Base-by-base conservation (phyloP, 768 basidiomycete genomes). In the Tricholoma matsutake region DNA sequence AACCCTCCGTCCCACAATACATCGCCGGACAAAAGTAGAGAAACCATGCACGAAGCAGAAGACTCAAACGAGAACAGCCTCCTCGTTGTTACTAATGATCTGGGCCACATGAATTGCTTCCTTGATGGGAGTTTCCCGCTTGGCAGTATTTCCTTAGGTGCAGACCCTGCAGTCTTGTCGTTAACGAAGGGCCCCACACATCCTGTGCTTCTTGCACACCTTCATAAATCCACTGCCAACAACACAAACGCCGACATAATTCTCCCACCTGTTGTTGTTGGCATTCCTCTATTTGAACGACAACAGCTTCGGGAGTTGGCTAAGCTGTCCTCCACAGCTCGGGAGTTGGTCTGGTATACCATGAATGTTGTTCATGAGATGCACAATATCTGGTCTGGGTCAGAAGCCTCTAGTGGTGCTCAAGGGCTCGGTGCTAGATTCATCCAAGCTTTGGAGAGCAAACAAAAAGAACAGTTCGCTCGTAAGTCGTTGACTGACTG, bases 101-200 rank as follows among this genome's bases (percentile, higher is more conserved):
- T 71, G 18, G 90, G 92, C 5, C 71, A 71, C 59, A 69, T 92
- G 39, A 82, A 86, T 70, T 82, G 75, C 63, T 93, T 86, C 74
- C 76, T 93, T 52, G 91, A 94, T 67, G 92, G 92, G 14, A 84
- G 81, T 63, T 94, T 88, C 72, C 83, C 84, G 32, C 76, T 94
- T 37, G 92, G 92, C 25, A 70, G 75, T 20, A 71, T 88, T 32
- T 68, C 67, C 28, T 63, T 83, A 25, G 80, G 76, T 32, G 39
- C 67, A 45, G 64, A 71, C 57, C 39, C 67, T 28, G 64, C 71
- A 18, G 67, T 79, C 34, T 35, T 63, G 8, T 79, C 79, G 16
- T 62, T 87, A 20, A 71, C 75, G 71, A 88, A 87, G 66, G 76
- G 82, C 61, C 76, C 78, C 22, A 68, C 67, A 51, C 69, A 67